Evolutionary conservation across 345 rosid species (phyloP).

Genomic region (Eucalyptus microcorys): DNA sequence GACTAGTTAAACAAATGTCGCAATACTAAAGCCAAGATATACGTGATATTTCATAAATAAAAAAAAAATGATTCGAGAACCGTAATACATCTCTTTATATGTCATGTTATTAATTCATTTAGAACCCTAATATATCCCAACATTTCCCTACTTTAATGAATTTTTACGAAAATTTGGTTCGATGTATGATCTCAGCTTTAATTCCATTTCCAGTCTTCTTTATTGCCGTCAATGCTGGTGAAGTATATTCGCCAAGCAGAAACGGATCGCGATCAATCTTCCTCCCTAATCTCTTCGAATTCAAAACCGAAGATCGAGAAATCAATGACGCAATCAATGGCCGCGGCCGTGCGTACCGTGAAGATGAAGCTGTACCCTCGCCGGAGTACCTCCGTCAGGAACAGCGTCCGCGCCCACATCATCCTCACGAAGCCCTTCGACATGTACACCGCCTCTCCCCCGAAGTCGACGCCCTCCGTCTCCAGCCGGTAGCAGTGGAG

Average conservation of each 20-base stretch:
- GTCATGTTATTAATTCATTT: background rate
- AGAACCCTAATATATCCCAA: background rate
- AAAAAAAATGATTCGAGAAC: background rate
- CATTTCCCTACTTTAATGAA: background rate
- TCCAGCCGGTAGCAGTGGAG: constrained; percentile 62
- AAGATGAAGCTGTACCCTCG: constrained; percentile 64
- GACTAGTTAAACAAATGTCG: background rate
- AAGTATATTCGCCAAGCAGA: background rate
- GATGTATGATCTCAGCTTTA: background rate
- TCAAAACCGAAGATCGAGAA: background rate
- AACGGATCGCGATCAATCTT: background rate
- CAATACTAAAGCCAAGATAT: background rate
- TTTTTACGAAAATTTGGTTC: background rate
- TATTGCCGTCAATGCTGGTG: background rate
- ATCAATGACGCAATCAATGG: background rate
- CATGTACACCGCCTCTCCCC: constrained; percentile 57
- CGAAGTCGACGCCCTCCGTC: constrained; percentile 38
- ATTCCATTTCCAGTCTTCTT: background rate
- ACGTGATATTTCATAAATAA: background rate
- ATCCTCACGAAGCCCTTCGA: constrained; percentile 58
- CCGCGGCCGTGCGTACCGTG: constrained; percentile 33
- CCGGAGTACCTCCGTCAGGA: constrained; percentile 47
- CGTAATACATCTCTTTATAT: background rate
- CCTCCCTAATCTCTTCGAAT: background rate
- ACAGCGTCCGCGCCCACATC: constrained; percentile 79